These are phyloP conservation scores for Volvariella volvacea DNA, from an alignment of 1,284 basidiomycete genomes.

Conservation along the genomic window DNA sequence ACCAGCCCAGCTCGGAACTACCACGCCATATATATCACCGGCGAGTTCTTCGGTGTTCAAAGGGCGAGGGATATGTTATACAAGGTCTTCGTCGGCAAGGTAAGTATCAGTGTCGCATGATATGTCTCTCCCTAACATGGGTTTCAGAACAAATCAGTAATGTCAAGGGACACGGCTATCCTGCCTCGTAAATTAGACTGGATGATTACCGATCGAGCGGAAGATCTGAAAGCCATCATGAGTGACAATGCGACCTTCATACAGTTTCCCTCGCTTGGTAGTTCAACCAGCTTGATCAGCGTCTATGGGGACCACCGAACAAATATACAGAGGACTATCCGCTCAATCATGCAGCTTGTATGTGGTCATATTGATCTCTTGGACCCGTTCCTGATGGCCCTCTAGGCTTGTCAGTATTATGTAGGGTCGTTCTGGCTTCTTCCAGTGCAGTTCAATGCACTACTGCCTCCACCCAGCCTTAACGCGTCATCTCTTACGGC, in stretches of 20 bases:
- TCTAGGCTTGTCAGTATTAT: slow-evolving; percentile 90
- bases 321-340: slow-evolving; percentile 92
- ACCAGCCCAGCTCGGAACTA: slow-evolving; percentile 40
- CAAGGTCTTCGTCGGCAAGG: slow-evolving; percentile 83
- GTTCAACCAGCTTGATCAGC: slow-evolving; percentile 86
- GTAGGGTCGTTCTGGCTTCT: slow-evolving; percentile 95
- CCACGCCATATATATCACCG: slow-evolving; percentile 93
- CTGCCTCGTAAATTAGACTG: slow-evolving; percentile 96
- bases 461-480: slow-evolving; percentile 77
- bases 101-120: slow-evolving; percentile 24
- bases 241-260: slow-evolving; percentile 96
- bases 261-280: slow-evolving; percentile 87
- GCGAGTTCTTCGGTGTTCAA: slow-evolving; percentile 96
- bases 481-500: slow-evolving; percentile 83
- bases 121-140: slow-evolving; percentile 6
- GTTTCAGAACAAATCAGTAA: slow-evolving; percentile 78
- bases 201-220: slow-evolving; percentile 91
- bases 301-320: slow-evolving; percentile 94
- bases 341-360: slow-evolving; percentile 93
- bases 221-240: slow-evolving; percentile 90
- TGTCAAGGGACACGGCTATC: slow-evolving; percentile 90
- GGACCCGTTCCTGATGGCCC: slow-evolving; percentile 8
- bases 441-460: slow-evolving; percentile 88
- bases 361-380: slow-evolving; percentile 23
- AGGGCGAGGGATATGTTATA: slow-evolving; percentile 93